These are phyloP conservation scores for Glarea lozoyensis DNA, from an alignment of 495 filamentous ascomycete species.

Conservation along the genomic window DNA sequence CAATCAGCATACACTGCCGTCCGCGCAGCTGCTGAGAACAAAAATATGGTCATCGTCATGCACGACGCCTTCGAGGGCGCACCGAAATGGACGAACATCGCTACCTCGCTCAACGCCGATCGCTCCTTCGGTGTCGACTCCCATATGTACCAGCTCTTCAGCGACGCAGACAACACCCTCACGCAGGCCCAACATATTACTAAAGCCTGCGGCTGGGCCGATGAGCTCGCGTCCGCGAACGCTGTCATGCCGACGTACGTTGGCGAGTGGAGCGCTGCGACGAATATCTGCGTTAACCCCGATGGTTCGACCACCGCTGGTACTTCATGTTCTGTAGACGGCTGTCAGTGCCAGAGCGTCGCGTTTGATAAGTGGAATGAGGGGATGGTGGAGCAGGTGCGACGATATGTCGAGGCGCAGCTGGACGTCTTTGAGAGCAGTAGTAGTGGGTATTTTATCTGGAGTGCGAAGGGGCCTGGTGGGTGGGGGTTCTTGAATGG, in stretches of 20 bases:
- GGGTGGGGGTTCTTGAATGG: constrained; percentile 32
- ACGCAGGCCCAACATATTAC: constrained; percentile 28
- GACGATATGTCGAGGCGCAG: constrained; percentile 33
- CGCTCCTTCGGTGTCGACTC: constrained; percentile 29
- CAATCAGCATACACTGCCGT: constrained; percentile 27
- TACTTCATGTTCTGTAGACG: constrained; percentile 12
- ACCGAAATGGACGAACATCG: constrained; percentile 21
- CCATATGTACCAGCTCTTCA: constrained; percentile 30
- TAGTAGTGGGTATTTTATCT: constrained; percentile 31
- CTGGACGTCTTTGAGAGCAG: constrained; percentile 28
- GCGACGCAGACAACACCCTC: constrained; percentile 21
- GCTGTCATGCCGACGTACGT: constrained; percentile 27
- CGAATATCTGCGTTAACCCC: constrained; percentile 27
- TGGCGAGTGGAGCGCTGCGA: constrained; percentile 29
- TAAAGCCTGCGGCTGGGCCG: constrained; percentile 26
- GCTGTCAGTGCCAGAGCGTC: constrained; percentile 24
- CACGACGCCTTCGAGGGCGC: constrained; percentile 28
- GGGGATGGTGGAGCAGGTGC: constrained; percentile 29
- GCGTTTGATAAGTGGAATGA: constrained; percentile 26
- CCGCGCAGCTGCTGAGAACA: constrained; percentile 21
- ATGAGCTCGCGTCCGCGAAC: constrained; percentile 18
- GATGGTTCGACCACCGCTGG: constrained; percentile 23
- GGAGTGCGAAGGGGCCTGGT: constrained; percentile 27
- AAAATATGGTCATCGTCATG: constrained; percentile 27
- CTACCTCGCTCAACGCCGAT: constrained; percentile 6